Conservation (phyloP, 768 basidiomycete genomes). For the Phallus indusiatus region DNA sequence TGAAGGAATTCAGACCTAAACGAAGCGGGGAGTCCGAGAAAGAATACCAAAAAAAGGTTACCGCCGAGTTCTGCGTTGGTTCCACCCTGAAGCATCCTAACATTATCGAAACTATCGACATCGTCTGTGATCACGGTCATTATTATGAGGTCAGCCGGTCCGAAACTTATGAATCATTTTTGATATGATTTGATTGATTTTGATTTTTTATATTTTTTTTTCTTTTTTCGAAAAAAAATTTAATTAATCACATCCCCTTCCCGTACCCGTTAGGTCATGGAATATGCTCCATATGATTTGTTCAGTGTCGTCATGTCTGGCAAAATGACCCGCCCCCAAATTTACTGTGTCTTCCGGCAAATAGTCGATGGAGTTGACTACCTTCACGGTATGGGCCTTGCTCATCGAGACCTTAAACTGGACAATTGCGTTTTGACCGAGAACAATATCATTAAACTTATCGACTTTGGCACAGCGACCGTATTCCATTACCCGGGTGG, state of each 20-base stretch:
- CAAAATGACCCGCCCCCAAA: constrained; percentile 96
- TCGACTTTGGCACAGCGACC: constrained; percentile 99
- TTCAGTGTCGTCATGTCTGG: constrained; percentile 99
- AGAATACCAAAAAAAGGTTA: constrained; percentile 99
- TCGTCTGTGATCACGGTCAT: constrained; percentile 94
- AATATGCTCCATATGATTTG: constrained; percentile 96
- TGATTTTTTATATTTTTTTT: constrained; percentile 8
- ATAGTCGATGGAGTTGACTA: constrained; percentile 98
- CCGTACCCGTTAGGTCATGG: constrained; percentile 71
- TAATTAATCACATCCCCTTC: constrained; percentile 1
- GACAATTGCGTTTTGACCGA: constrained; percentile 99
- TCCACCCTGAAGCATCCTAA: constrained; percentile 90
- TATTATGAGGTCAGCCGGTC: constrained; percentile 80
- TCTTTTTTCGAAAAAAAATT: not conserved
- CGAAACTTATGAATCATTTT: not conserved
- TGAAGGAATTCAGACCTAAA: constrained; percentile 94
- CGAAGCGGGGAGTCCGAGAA: constrained; percentile 82
- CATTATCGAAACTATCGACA: constrained; percentile 97
- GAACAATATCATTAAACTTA: constrained; percentile 92
- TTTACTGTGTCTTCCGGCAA: constrained; percentile 98
- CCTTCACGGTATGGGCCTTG: constrained; percentile 93
- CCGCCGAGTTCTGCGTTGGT: constrained; percentile 97
- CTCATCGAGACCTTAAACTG: constrained; percentile 97
- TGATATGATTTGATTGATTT: not conserved
- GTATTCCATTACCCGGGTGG: constrained; percentile 94